Base-by-base conservation (phyloP, 108 stramenopile species). In the Chaetoceros tenuissimus region DNA sequence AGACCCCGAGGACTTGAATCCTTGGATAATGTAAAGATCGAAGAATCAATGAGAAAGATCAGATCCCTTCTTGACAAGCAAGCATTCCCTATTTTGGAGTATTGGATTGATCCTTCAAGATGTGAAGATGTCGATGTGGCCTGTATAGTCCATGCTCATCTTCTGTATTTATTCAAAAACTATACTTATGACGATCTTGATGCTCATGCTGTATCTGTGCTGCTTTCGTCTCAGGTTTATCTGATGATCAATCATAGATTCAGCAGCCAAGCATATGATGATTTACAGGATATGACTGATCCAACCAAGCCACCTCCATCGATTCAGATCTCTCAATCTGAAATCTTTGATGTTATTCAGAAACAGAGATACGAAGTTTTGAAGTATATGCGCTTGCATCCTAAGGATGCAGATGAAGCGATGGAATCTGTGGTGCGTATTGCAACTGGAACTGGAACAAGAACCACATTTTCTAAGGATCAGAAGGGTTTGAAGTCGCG, bases 161-260 rank as follows among this genome's bases (percentile, higher is more conserved):
- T 99, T 25, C 72, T 96, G 48, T 96, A 98, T 66, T 63, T 98
- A 19, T 99, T 94, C 90, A 94, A 95, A 73, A 98, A 97, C 62
- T 83, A 96, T 55, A 84, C 83, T 44, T 82, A 79, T 48, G 82
- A 90, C 28, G 95, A 98, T 57, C 68, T 98, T 54, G 91, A 97
- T 52, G 84, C 77, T 48, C 80, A 88, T 0, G 85, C 94, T 1
- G 96, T 96, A 20, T 95, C 92, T 17, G 85, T 96, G 13, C 52
- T 96, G 0, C 71, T 99, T 43, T 86, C 93, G 13, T 94, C 94
- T 0, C 97, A 99, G 71, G 94, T 99, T 17, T 99, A 91, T 68
- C 63, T 99, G 30, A 96, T 90, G 48, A 97, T 97, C 60, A 97
- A 99, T 61, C 94, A 93, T 60, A 87, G 94, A 34, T 99, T 96